phyloP scores from a whole-genome alignment of 164 flowering plant species.

The Berberis thunbergii region DNA sequence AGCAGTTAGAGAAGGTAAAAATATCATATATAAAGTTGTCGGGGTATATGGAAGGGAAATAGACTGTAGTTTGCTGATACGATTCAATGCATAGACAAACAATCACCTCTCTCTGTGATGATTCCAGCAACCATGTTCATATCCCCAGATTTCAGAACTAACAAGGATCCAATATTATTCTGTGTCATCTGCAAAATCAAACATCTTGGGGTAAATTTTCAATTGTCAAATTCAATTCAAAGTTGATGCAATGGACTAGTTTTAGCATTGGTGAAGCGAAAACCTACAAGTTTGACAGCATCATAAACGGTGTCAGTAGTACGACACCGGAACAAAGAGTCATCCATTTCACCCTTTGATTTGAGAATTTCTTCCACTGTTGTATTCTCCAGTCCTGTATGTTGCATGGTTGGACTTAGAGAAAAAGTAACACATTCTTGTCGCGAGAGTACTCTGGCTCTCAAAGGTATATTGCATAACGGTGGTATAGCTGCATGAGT shows the following conservation, averaged over 20 bases:
- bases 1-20: too few species aligned
- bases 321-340: conserved; percentile 57
- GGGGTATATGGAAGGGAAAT: too few species aligned
- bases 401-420: conserved; percentile 15
- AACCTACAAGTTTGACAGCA: conserved; percentile 59
- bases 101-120: conserved; percentile 76
- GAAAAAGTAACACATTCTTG: conserved; percentile 23
- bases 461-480: too few species aligned
- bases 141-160: conserved; percentile 74
- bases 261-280: not conserved
- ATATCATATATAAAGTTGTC: too few species aligned
- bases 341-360: conserved; percentile 46
- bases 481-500: conserved; percentile 1
- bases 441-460: conserved; percentile 10
- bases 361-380: conserved; percentile 63
- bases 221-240: not conserved
- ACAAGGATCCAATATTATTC: conserved; percentile 74
- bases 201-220: not conserved
- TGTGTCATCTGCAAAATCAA: conserved; percentile 56
- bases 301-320: conserved; percentile 54
- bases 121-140: conserved; percentile 62
- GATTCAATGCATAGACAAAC: not conserved
- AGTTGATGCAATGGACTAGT: too few species aligned
- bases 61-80: too few species aligned
- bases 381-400: conserved; percentile 60